These are phyloP conservation scores for Liquidambar formosana DNA, from an alignment of 164 flowering plant genomes.

Conservation along the genomic window DNA sequence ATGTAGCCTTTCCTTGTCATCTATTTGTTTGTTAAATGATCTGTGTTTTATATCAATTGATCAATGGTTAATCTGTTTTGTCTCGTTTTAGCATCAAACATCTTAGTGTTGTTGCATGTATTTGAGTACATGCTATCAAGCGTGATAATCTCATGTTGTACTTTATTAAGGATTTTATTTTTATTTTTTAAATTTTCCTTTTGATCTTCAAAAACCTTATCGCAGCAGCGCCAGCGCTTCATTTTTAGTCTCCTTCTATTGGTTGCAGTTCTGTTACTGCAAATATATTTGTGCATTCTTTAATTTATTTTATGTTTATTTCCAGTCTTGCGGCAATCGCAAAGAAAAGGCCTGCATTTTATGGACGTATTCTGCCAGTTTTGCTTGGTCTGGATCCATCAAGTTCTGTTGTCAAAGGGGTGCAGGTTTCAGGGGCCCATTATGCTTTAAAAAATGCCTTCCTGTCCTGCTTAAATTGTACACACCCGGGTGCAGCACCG, in stretches of 20 bases:
- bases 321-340: slow-evolving; percentile 87
- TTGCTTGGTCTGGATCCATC: slow-evolving; percentile 86
- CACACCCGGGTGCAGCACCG: slow-evolving; percentile 91
- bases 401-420: slow-evolving; percentile 50
- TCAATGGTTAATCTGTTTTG: neutral
- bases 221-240: neutral
- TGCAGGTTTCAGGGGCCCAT: slow-evolving; percentile 56
- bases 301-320: slow-evolving; percentile 10
- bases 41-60: neutral
- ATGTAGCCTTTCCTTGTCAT: slow-evolving; percentile 12
- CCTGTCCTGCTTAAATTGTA: slow-evolving; percentile 73
- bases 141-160: no score
- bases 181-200: no score
- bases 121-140: no score
- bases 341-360: slow-evolving; percentile 84
- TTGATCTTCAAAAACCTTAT: no score
- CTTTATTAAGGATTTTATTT: no score
- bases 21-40: neutral
- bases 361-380: slow-evolving; percentile 95
- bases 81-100: neutral
- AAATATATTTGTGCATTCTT: neutral
- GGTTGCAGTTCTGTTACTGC: neutral
- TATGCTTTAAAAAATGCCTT: slow-evolving; percentile 78
- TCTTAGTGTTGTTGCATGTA: no score
- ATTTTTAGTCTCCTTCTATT: neutral